Conservation (phyloP, 192 early-diverging fungal genomes). For the Dimargaris verticillata region DNA sequence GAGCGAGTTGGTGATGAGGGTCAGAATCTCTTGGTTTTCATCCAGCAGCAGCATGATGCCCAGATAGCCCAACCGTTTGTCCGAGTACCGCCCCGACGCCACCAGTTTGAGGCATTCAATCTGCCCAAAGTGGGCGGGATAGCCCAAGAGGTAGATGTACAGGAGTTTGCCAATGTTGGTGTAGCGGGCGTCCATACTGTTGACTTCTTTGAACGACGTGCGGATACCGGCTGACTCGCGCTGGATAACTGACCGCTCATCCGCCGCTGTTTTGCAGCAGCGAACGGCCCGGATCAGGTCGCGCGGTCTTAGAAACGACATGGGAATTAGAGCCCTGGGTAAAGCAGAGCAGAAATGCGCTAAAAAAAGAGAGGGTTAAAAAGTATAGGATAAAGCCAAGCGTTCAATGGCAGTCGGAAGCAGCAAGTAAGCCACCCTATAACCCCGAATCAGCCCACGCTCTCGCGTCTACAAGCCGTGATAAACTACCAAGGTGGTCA, state of each 20-base stretch:
- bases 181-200: slow-evolving; percentile 67
- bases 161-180: slow-evolving; percentile 93
- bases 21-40: slow-evolving; percentile 94
- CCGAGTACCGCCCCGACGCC: slow-evolving; percentile 80
- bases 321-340: background rate
- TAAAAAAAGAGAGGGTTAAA: no score
- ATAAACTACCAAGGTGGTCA: no score
- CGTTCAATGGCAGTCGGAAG: no score
- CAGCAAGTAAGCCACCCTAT: no score
- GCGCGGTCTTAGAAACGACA: slow-evolving; percentile 31
- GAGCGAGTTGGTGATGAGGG: slow-evolving; percentile 92
- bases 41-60: slow-evolving; percentile 95
- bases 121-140: slow-evolving; percentile 98
- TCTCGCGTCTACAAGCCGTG: no score
- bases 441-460: no score
- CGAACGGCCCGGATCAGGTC: slow-evolving; percentile 97
- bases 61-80: slow-evolving; percentile 96
- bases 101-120: slow-evolving; percentile 98
- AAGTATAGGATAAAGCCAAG: no score
- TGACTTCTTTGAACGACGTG: slow-evolving; percentile 93
- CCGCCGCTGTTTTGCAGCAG: slow-evolving; percentile 93
- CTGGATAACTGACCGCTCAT: slow-evolving; percentile 93
- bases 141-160: slow-evolving; percentile 97
- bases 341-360: background rate
- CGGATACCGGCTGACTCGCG: slow-evolving; percentile 90